Evolutionary conservation across 768 basidiomycete genomes (phyloP), one percentile per base, ranked within the genome.

Genomic region (Amanita jacksonii): DNA sequence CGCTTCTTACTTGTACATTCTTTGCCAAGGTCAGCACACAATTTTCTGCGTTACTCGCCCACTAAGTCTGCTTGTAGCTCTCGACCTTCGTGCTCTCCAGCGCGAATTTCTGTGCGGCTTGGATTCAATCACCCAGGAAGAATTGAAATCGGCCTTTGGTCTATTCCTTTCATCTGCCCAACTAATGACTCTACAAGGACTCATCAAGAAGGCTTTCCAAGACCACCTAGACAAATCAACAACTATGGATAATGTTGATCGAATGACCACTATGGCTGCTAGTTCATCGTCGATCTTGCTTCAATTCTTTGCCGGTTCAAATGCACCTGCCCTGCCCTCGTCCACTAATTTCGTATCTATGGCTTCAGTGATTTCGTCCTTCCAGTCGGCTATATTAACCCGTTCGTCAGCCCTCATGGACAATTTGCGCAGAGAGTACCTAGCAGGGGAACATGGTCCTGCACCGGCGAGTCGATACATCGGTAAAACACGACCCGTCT

Each of bases 1-100:
- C n/a, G 66, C 83, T 3, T 76, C 78, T 5, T 85, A 83, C 58
- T 67, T 88, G 18, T 85, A 85, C 61, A 63, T 74, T 38, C 69
- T 83, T 30, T 83, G 81, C 59, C 83, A 86, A 72, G 71, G 69
- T 69, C 45, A 45, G 15, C 10, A n/a, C 19, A 41, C 34, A 31
- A 28, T 9, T 28, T 23, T 28, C 3, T 33, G 9, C 15, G 12
- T 33, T 34, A 13, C 13, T 52, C 5, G 22, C 34, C 34, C 3
- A 27, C 52, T 8, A 47, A 39, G 31, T 32, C 2, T 41, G 12
- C 5, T 6, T 34, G 8, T 25, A 74, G 86, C 85, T 6, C 65
- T 91, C 42, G 89, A 92, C 60, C 64, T 88, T 28, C 85, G 89
- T 37, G 77, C 83, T 6, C 58, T 89, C 45, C 79, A 85, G 52